A percentile compares a stretch with the other conserved stretches of the same genome.
Evolutionary conservation across 768 basidiomycete genomes (phyloP).

Genomic region (Podaxis sp.): DNA sequence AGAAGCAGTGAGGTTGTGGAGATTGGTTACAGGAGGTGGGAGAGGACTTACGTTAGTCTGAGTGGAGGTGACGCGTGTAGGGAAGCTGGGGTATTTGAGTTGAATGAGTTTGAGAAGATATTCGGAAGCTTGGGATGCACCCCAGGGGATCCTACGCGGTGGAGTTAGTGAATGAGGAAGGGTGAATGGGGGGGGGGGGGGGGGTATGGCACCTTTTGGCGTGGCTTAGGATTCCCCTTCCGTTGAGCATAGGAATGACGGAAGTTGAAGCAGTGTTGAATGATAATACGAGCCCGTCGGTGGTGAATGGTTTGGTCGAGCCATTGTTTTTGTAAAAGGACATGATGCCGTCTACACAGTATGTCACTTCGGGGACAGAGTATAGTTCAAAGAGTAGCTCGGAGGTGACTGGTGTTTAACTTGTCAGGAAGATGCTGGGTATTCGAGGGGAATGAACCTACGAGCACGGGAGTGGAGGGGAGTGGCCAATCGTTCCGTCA

Average conservation of each 20-base stretch:
- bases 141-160: conserved; percentile 83
- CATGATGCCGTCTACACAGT: conserved; percentile 88
- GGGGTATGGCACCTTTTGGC: conserved; percentile 67
- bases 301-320: conserved; percentile 35
- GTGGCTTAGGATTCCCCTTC: conserved; percentile 80
- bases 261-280: conserved; percentile 92
- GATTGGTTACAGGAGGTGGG: background rate
- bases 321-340: conserved; percentile 84
- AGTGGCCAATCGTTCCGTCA: conserved; percentile 90
- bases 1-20: conserved; percentile 1
- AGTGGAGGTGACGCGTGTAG: conserved; percentile 71
- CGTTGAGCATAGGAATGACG: conserved; percentile 82
- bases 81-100: conserved; percentile 93
- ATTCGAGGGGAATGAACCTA: conserved; percentile 39
- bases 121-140: conserved; percentile 85
- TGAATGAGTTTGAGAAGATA: conserved; percentile 92
- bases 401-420: conserved; percentile 67
- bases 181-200: background rate
- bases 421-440: conserved; percentile 4
- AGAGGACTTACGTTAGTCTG: conserved; percentile 69
- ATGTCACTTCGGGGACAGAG: conserved; percentile 79
- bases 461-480: conserved; percentile 86
- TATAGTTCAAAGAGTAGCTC: conserved; percentile 97
- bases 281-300: conserved; percentile 85
- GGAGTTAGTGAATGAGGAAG: background rate